Percentiles rank a stretch among this genome's conserved stretches.
Evolutionary conservation across 495 filamentous ascomycete species (phyloP).

Genomic region (Pseudoneurospora amorphoporcata): DNA sequence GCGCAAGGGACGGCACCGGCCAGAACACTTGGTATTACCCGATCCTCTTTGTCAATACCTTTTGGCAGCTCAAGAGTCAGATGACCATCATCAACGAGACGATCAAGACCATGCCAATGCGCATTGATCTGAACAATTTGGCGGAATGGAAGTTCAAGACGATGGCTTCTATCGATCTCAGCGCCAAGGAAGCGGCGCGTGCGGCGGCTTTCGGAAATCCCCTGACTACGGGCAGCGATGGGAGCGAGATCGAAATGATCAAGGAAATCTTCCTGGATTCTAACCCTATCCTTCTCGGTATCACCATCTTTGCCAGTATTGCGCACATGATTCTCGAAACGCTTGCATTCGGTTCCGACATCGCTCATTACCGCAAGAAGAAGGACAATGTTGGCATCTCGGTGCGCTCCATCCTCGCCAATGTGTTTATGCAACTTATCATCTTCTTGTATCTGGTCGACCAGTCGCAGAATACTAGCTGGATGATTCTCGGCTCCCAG

Average conservation of each 20-base stretch:
- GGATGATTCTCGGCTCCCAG: constrained; percentile 96
- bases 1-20: constrained; percentile 68
- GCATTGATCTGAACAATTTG: constrained; percentile 73
- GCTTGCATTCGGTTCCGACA: constrained; percentile 94
- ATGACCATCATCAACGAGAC: constrained; percentile 93
- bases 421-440: constrained; percentile 93
- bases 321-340: constrained; percentile 93
- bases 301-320: constrained; percentile 75
- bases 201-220: constrained; percentile 55
- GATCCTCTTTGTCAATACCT: constrained; percentile 83
- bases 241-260: constrained; percentile 81
- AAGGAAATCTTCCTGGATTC: constrained; percentile 91
- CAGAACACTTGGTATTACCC: constrained; percentile 96
- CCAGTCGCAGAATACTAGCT: constrained; percentile 93
- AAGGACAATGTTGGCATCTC: constrained; percentile 96
- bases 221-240: constrained; percentile 46
- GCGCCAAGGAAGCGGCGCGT: constrained; percentile 66
- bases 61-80: constrained; percentile 88
- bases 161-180: constrained; percentile 74
- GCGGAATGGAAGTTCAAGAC: constrained; percentile 86
- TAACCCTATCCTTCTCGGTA: constrained; percentile 78
- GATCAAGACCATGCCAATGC: constrained; percentile 69
- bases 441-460: constrained; percentile 98
- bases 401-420: constrained; percentile 89
- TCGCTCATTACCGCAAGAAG: constrained; percentile 97